These are phyloP conservation scores for Aquilaria agallochum DNA, from an alignment of 441 rosid species.

Conservation along the genomic window DNA sequence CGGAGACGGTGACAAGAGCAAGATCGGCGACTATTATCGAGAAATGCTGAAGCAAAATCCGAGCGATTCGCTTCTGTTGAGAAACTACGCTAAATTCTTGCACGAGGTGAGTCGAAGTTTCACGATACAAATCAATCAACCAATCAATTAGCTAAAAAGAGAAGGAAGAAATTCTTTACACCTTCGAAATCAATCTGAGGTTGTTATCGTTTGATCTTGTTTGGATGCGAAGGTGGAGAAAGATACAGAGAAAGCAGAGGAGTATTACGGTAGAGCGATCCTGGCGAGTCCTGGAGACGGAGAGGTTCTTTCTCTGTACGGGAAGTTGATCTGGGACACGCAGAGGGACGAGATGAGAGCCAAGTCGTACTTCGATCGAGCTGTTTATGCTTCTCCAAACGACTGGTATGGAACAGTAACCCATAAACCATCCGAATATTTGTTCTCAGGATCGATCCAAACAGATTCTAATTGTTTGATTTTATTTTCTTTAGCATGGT, in stretches of 20 bases:
- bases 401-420: conserved; percentile 44
- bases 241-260: conserved; percentile 56
- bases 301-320: conserved; percentile 64
- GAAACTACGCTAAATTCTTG: conserved; percentile 74
- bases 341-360: conserved; percentile 61
- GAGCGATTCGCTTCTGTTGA: conserved; percentile 47
- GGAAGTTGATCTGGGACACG: conserved; percentile 74
- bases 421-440: conserved; percentile 2
- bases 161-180: too few species aligned
- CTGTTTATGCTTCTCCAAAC: conserved; percentile 60
- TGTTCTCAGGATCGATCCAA: not conserved
- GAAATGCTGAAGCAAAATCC: conserved; percentile 65
- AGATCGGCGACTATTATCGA: conserved; percentile 61
- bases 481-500: conserved; percentile 43
- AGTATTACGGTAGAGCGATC: conserved; percentile 79
- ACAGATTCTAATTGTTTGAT: not conserved
- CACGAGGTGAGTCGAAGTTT: conserved; percentile 46
- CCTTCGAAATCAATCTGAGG: not conserved
- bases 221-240: conserved; percentile 56
- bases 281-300: conserved; percentile 77
- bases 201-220: not conserved
- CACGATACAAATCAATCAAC: too few species aligned
- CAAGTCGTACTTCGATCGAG: conserved; percentile 62
- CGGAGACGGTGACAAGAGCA: conserved; percentile 29
- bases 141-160: too few species aligned